Percentiles rank a stretch among this genome's conserved stretches.
Evolutionary conservation across 495 filamentous ascomycete genomes (phyloP).

Genomic region (Antarctomyces pellizariae): DNA sequence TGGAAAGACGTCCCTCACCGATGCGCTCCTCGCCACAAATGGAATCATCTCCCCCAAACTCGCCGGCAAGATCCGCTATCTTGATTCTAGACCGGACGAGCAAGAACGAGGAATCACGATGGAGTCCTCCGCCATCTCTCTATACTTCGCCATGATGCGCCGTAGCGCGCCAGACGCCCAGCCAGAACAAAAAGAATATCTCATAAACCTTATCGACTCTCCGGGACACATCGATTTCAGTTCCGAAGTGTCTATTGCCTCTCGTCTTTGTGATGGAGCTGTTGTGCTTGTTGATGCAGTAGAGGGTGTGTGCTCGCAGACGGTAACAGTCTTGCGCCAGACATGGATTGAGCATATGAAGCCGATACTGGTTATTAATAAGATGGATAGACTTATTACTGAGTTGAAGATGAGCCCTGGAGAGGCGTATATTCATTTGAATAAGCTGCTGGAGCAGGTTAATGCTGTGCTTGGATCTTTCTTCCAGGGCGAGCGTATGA

Average conservation of each 20-base stretch:
- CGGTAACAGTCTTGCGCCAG: constrained; percentile 85
- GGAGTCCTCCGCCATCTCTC: constrained; percentile 95
- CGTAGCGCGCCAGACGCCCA: constrained; percentile 39
- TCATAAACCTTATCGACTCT: constrained; percentile 96
- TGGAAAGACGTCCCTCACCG: constrained; percentile 94
- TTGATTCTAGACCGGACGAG: constrained; percentile 92
- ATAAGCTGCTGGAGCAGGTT: constrained; percentile 75
- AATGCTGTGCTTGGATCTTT: constrained; percentile 96
- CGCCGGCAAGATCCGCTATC: constrained; percentile 91
- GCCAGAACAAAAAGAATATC: constrained; percentile 60
- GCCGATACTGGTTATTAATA: constrained; percentile 90
- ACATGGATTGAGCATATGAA: constrained; percentile 92
- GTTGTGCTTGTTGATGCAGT: constrained; percentile 94
- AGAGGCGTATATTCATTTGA: constrained; percentile 82
- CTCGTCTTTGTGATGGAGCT: constrained; percentile 82
- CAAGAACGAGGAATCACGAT: constrained; percentile 95
- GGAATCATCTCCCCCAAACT: constrained; percentile 97
- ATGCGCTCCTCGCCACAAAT: constrained; percentile 93
- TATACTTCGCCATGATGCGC: constrained; percentile 77
- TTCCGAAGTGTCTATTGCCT: constrained; percentile 91
- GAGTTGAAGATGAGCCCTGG: constrained; percentile 78
- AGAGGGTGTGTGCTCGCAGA: constrained; percentile 95
- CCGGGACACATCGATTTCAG: constrained; percentile 98
- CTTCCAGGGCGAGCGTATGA: constrained; percentile 96
- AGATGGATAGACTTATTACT: constrained; percentile 83